Conservation (phyloP, 805 yeast species). For the Saccharomyces paradoxus region DNA sequence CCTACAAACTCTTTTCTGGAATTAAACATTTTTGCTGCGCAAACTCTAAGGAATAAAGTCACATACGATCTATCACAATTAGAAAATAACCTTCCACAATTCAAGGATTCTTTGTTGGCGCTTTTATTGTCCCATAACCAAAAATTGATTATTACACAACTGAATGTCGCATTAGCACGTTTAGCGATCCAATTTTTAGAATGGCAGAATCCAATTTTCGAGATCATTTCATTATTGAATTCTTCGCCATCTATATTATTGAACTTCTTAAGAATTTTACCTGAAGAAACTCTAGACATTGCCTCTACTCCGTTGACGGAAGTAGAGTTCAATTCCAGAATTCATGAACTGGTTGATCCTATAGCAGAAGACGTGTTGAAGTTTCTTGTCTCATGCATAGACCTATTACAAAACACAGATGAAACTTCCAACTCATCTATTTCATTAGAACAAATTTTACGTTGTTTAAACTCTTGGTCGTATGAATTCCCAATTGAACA, state of each 20-base stretch:
- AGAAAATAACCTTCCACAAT: constrained; percentile 42
- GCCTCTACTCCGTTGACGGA: constrained; percentile 72
- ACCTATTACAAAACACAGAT: constrained; percentile 25
- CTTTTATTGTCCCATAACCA: constrained; percentile 45
- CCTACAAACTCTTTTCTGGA: constrained; percentile 37
- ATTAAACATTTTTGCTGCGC: constrained; percentile 77
- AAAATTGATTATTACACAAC: constrained; percentile 68
- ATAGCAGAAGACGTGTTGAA: constrained; percentile 63
- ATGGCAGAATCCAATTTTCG: constrained; percentile 68
- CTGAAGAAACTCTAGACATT: constrained; percentile 80
- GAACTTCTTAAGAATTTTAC: constrained; percentile 77
- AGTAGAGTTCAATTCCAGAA: constrained; percentile 65
- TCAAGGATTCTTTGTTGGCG: constrained; percentile 60
- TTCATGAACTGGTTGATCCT: constrained; percentile 50
- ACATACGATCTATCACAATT: constrained; percentile 80
- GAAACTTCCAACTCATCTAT: constrained; percentile 16
- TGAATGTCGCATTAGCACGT: constrained; percentile 74
- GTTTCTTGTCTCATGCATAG: constrained; percentile 45
- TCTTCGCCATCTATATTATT: constrained; percentile 42
- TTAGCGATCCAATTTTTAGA: constrained; percentile 65
- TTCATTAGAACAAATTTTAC: constrained; percentile 40
- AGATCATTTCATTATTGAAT: constrained; percentile 44
- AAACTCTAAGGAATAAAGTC: constrained; percentile 76
- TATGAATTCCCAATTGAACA: constrained; percentile 70
- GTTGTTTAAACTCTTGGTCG: constrained; percentile 85